A percentile compares a stretch with the other conserved stretches of the same genome.
phyloP scores from a whole-genome alignment of 2,329 filamentous ascomycete species.

The Clonostachys byssicola region DNA sequence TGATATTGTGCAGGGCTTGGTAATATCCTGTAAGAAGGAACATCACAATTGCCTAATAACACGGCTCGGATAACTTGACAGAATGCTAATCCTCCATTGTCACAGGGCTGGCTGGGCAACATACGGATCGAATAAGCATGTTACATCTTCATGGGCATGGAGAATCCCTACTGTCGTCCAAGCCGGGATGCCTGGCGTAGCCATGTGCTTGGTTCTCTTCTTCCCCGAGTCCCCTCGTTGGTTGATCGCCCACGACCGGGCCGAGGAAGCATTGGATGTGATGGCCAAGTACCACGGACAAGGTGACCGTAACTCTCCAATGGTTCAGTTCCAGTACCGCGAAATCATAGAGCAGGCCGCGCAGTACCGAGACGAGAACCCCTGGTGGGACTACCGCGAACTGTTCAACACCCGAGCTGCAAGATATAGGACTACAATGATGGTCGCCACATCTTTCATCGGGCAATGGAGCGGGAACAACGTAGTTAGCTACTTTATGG shows the following conservation, averaged over 20 bases:
- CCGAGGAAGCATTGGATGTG: constrained; percentile 49
- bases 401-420: constrained; percentile 41
- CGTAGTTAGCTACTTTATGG: constrained; percentile 33
- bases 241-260: constrained; percentile 50
- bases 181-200: constrained; percentile 47
- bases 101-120: constrained; percentile 41
- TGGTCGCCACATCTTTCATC: constrained; percentile 48
- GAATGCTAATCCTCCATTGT: background rate
- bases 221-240: constrained; percentile 62
- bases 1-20: constrained; percentile 2
- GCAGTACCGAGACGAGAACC: constrained; percentile 45
- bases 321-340: constrained; percentile 52
- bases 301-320: constrained; percentile 42
- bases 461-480: constrained; percentile 42
- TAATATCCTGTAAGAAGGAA: constrained; percentile 5
- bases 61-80: background rate
- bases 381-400: constrained; percentile 56
- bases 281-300: constrained; percentile 58
- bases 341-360: constrained; percentile 49
- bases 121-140: constrained; percentile 25
- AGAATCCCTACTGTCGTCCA: constrained; percentile 53
- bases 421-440: constrained; percentile 43
- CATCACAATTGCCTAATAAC: background rate
- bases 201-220: constrained; percentile 53
- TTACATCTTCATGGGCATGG: constrained; percentile 43